A percentile compares a stretch with the other conserved stretches of the same genome.
Conservation (phyloP, 2,329 filamentous ascomycete species). For the Diaporthe humulicola region DNA sequence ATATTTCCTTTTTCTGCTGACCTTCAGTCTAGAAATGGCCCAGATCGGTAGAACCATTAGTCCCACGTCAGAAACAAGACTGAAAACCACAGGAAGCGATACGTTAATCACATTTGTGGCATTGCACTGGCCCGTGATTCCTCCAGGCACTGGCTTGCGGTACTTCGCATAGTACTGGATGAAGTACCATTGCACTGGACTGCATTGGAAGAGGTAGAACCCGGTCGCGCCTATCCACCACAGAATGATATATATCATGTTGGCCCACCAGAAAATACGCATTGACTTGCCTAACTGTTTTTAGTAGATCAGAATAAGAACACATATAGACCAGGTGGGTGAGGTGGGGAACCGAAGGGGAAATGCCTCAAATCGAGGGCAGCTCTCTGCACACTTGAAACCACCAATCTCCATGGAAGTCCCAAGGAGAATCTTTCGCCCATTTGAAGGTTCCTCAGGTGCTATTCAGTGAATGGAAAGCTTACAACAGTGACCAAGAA, state of each 20-base stretch:
- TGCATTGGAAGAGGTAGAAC: conserved; percentile 7
- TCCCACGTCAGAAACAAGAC: conserved; percentile 1
- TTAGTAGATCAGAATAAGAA: background rate
- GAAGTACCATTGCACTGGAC: conserved; percentile 6
- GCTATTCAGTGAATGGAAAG: no score
- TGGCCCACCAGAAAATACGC: conserved; percentile 10
- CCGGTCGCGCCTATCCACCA: conserved; percentile 20
- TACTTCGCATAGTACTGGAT: background rate
- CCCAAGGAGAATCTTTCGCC: background rate
- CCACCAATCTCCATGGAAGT: no score
- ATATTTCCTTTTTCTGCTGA: background rate
- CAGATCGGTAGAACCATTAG: background rate
- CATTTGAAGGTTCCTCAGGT: background rate
- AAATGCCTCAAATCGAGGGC: background rate
- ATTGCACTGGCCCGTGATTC: background rate
- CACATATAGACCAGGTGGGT: background rate
- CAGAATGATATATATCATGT: conserved; percentile 1
- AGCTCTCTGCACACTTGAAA: background rate
- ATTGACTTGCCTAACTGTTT: background rate
- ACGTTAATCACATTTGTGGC: conserved; percentile 10
- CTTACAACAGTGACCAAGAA: background rate
- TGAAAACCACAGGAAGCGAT: conserved; percentile 2
- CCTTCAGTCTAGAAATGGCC: conserved; percentile 2
- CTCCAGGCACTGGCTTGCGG: background rate
- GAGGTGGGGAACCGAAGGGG: no score